These are phyloP conservation scores for Dictyostelium firmibasis DNA, from an alignment of 78 protist species.

Conservation along the genomic window DNA sequence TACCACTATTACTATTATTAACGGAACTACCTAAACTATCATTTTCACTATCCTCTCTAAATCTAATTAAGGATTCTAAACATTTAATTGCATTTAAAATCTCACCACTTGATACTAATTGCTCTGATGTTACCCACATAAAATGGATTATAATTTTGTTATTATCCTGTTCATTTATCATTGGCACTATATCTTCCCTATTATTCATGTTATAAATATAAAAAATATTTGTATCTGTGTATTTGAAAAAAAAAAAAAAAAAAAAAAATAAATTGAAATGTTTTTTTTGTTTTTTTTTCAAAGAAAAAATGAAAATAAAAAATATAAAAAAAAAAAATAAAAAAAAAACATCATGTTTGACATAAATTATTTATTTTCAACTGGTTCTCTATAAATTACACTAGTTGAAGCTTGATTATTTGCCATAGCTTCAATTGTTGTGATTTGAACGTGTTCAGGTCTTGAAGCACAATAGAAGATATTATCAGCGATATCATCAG, in stretches of 20 bases:
- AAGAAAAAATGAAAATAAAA: too few relatives aligned
- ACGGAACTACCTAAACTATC: background rate
- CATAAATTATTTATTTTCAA: background rate
- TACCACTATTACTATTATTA: background rate
- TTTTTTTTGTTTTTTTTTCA: too few relatives aligned
- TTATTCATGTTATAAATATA: background rate
- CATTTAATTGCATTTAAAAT: conserved; percentile 41
- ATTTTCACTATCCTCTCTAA: background rate
- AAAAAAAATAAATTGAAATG: too few relatives aligned
- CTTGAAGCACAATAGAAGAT: conserved; percentile 78
- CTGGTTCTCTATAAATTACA: conserved; percentile 16
- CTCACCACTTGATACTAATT: conserved; percentile 21
- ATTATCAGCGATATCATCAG: conserved; percentile 85
- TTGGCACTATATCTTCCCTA: background rate
- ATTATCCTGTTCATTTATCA: background rate
- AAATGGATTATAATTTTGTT: conserved; percentile 28
- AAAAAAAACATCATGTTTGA: too few relatives aligned
- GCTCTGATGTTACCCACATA: conserved; percentile 49
- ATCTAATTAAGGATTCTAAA: conserved; percentile 1
- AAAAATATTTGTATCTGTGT: too few relatives aligned
- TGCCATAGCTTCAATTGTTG: conserved; percentile 58
- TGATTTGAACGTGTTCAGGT: conserved; percentile 86
- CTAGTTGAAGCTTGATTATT: conserved; percentile 80
- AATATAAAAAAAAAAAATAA: too few relatives aligned
- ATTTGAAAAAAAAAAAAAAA: too few relatives aligned